Evolutionary conservation across 768 basidiomycete genomes (phyloP), one percentile per base, ranked within the genome.

Genomic region (Zangia roseola): DNA sequence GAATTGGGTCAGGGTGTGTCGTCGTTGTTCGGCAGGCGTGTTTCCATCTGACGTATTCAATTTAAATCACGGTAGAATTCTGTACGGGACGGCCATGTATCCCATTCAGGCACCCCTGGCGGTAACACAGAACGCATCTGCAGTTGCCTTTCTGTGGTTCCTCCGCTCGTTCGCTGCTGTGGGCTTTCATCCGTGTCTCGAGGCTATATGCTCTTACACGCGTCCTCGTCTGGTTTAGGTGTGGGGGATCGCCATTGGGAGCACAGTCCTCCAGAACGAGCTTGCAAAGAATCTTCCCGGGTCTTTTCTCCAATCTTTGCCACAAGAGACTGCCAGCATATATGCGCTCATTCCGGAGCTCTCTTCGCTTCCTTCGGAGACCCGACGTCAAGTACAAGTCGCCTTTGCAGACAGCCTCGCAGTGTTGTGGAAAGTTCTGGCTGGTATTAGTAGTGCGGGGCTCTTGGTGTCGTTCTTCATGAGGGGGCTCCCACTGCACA

Each of bases 191-290:
- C 13, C 2, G 6, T 19, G 10, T 26, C n/a, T n/a, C n/a, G n/a
- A n/a, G n/a, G n/a, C 26, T 7, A 10, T 8, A 5, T 17, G 25
- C 49, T 26, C 40, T 43, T 19, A 10, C 30, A 20, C 4, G 8
- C 21, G 14, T 13, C 12, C 12, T 33, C 12, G 37, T 17, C 9
- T n/a, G n/a, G 23, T 19, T 0, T 59, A 81, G 73, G 67, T 69
- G 6, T 78, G 79, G 74, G 82, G 82, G 0, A 64, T 82, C 52
- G 69, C 75, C 0, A 71, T 84, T 49, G 74, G 77, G 3, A 69
- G 69, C n/a, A n/a, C n/a, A n/a, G n/a, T n/a, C n/a, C n/a, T n/a
- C n/a, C n/a, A n/a, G n/a, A n/a, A n/a, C n/a, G 51, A 74, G 43
- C 71, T 84, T 12, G 55, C 59, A 9, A 64, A 58, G 28, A 58